These are phyloP conservation scores for Auricularia auricula-judae DNA, from an alignment of 768 basidiomycete species.

Conservation along the genomic window DNA sequence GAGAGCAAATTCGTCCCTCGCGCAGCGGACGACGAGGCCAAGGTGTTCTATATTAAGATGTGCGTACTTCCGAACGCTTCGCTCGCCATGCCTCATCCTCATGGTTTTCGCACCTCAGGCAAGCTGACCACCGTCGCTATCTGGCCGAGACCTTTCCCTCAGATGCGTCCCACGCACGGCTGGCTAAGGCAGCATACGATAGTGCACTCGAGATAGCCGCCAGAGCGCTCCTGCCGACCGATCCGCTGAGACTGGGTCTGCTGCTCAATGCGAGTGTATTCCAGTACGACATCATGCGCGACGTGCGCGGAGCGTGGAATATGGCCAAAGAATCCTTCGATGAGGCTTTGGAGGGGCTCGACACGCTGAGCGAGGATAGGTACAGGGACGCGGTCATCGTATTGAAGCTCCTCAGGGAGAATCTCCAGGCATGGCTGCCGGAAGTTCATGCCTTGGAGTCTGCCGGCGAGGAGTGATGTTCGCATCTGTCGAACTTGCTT, in stretches of 20 bases:
- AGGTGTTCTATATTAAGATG: background rate
- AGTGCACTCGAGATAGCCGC: background rate
- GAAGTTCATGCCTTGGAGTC: background rate
- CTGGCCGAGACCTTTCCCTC: background rate
- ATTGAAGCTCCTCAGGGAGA: background rate
- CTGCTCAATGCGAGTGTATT: background rate
- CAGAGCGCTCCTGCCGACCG: background rate
- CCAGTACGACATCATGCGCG: background rate
- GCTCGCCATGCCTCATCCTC: background rate
- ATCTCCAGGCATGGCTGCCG: background rate
- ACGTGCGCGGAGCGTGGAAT: background rate
- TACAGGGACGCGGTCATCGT: background rate
- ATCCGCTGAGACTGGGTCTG: background rate
- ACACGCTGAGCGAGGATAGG: background rate
- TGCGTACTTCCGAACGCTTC: background rate
- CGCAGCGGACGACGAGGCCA: background rate
- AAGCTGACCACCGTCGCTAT: background rate
- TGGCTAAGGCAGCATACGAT: background rate
- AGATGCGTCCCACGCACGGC: background rate
- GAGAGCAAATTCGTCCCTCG: background rate
- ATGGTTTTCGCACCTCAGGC: background rate
- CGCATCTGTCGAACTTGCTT: too few relatives aligned
- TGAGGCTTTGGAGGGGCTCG: background rate
- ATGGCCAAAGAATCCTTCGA: background rate
- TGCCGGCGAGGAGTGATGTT: too few relatives aligned